Evolutionary conservation across 805 yeast genomes (phyloP), one percentile per base, ranked within the genome.

Genomic region (Candida taoyuanica): DNA sequence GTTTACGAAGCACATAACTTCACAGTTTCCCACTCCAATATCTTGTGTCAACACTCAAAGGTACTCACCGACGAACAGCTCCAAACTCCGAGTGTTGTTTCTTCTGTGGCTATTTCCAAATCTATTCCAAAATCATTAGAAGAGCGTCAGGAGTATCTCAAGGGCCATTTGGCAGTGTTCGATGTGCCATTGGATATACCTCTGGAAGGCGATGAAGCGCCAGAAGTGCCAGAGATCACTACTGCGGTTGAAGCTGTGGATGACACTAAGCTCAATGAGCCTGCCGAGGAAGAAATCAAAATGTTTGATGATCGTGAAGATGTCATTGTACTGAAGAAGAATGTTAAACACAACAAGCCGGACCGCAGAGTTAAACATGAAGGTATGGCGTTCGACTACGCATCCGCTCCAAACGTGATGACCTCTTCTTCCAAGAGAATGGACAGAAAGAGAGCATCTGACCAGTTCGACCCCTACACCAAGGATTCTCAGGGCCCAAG

Each of bases 391-490:
- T 52, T 76, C 33, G 78, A 77, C 49, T 76, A 74, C 44, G 48
- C 58, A 0, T 64, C 56, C 24, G 67, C 70, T 13, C 66, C 67
- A 21, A 71, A 66, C 39, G 60, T 74, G 12, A 54, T 75, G 42
- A 54, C 43, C 19, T 32, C 24, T 24, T 12, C 20, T 7, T 7
- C 19, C 15, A 47, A 46, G 34, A 56, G 45, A 29, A 44, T 48
- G 14, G 52, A 48, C 5, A 59, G 58, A 33, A 70, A 70, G 53
- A 69, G 71, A 49, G 60, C 43, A 5, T 36, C 50, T 5, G 42
- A 36, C 11, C 44, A 70, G 7, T 81, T 75, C 46, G 81, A 81
- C 59, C 87, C 88, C 4, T 81, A 78, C 46, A 56, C 69, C 15
- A 66, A 64, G 31, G 64, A 60, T 5, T 60, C 67, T 19, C 68